Conservation (phyloP, 495 filamentous ascomycete genomes). For the Emericellopsis terricola region DNA sequence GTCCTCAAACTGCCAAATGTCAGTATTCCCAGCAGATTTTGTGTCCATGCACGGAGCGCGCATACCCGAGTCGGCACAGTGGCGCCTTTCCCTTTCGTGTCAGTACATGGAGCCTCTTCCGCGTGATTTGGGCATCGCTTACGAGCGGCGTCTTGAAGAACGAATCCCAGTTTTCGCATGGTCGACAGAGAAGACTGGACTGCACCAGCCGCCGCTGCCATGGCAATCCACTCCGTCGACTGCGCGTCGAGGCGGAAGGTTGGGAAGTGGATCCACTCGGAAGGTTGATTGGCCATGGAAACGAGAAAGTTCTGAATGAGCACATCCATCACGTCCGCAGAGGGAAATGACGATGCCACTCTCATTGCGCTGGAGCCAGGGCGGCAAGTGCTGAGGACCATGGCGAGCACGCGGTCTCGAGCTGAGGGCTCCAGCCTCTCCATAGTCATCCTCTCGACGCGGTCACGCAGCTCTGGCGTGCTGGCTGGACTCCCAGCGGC, state of each 20-base stretch:
- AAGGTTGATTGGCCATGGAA: constrained; percentile 26
- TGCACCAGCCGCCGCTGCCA: constrained; percentile 36
- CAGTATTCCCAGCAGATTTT: constrained; percentile 10
- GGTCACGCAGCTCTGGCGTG: neutral
- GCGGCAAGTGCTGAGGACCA: constrained; percentile 34
- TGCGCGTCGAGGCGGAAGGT: constrained; percentile 32
- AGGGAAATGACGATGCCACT: constrained; percentile 41
- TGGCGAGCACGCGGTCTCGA: constrained; percentile 37
- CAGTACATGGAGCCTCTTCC: too few species aligned
- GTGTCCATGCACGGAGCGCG: too few species aligned
- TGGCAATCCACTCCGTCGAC: constrained; percentile 36
- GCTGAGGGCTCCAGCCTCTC: constrained; percentile 27
- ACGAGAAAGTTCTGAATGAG: constrained; percentile 43
- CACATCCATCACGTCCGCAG: constrained; percentile 36
- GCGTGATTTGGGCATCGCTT: constrained; percentile 3
- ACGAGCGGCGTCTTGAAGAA: constrained; percentile 41
- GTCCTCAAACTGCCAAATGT: constrained; percentile 30
- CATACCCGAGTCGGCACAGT: too few species aligned
- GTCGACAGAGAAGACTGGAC: constrained; percentile 34
- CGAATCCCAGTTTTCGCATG: constrained; percentile 42
- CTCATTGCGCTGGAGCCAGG: constrained; percentile 20
- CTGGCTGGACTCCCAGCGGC: neutral
- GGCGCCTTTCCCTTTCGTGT: too few species aligned
- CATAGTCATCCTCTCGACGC: constrained; percentile 14
- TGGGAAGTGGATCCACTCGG: constrained; percentile 38